A percentile compares a stretch with the other conserved stretches of the same genome.
phyloP scores from a whole-genome alignment of 2,329 filamentous ascomycete genomes.

The Penicillium sp. region DNA sequence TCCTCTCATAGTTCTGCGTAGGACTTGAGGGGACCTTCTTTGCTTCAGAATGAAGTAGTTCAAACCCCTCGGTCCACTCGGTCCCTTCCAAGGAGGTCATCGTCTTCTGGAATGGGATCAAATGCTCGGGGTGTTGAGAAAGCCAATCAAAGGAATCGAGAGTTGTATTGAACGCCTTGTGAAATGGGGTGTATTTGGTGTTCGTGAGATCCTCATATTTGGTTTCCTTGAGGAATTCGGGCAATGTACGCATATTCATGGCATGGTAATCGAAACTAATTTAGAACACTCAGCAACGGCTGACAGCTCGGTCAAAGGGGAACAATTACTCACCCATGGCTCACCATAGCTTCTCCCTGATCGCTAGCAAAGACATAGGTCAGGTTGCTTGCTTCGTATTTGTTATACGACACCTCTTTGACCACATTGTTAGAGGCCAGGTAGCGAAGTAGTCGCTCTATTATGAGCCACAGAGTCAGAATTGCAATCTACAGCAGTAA shows the following conservation, averaged over 20 bases:
- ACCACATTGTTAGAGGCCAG: slow-evolving; percentile 25
- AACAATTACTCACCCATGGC: slow-evolving; percentile 16
- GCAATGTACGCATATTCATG: slow-evolving; percentile 23
- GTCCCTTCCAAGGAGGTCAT: slow-evolving; percentile 29
- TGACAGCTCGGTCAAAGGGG: not conserved
- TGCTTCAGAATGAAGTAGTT: slow-evolving; percentile 21
- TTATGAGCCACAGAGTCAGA: not conserved
- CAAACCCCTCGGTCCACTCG: slow-evolving; percentile 28
- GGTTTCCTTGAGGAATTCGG: slow-evolving; percentile 34
- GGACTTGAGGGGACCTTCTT: slow-evolving; percentile 6
- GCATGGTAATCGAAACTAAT: slow-evolving; percentile 21
- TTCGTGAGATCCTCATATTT: slow-evolving; percentile 32
- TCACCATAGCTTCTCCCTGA: slow-evolving; percentile 14
- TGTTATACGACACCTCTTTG: slow-evolving; percentile 15
- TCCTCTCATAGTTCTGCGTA: slow-evolving; percentile 16
- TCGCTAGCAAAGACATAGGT: slow-evolving; percentile 19
- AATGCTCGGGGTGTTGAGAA: slow-evolving; percentile 29
- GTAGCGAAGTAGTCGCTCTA: slow-evolving; percentile 33
- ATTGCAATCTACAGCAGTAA: not conserved
- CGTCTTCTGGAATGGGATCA: slow-evolving; percentile 24
- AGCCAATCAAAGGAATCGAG: slow-evolving; percentile 35
- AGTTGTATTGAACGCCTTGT: slow-evolving; percentile 34
- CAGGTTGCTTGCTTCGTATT: slow-evolving; percentile 17
- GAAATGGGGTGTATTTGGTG: slow-evolving; percentile 32
- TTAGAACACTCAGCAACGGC: not conserved